Conservation (phyloP, 2,329 filamentous ascomycete genomes). For the Colletotrichum tropicicola region DNA sequence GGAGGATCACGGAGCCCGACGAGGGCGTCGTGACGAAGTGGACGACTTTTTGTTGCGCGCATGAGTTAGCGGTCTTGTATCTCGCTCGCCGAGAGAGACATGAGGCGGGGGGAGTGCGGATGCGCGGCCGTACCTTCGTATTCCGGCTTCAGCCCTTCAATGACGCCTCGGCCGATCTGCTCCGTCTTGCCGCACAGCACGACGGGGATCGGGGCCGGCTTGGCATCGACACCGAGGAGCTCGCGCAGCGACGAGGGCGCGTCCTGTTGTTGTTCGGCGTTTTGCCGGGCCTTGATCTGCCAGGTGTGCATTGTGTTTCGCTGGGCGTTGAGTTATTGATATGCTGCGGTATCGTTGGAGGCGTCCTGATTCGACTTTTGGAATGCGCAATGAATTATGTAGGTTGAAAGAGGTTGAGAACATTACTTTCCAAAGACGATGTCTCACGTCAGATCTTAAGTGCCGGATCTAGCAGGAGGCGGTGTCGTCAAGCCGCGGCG, state of each 20-base stretch:
- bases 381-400: too few relatives aligned
- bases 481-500: background rate
- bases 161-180: constrained; percentile 33
- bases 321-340: background rate
- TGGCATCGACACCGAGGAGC: background rate
- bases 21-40: constrained; percentile 26
- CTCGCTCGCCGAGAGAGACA: background rate
- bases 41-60: constrained; percentile 12
- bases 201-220: constrained; percentile 25
- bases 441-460: constrained; percentile 10
- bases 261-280: background rate
- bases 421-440: too few relatives aligned
- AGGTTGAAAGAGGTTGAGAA: too few relatives aligned
- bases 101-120: background rate
- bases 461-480: background rate
- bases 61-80: background rate
- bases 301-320: constrained; percentile 2
- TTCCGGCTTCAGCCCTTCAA: constrained; percentile 36
- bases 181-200: constrained; percentile 37
- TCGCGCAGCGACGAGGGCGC: background rate
- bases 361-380: too few relatives aligned
- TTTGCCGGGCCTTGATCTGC: background rate
- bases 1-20: constrained; percentile 27
- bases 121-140: constrained; percentile 34
- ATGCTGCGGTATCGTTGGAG: background rate